phyloP scores from a whole-genome alignment of 1,284 basidiomycete genomes.

The Leccinum subfulvum region DNA sequence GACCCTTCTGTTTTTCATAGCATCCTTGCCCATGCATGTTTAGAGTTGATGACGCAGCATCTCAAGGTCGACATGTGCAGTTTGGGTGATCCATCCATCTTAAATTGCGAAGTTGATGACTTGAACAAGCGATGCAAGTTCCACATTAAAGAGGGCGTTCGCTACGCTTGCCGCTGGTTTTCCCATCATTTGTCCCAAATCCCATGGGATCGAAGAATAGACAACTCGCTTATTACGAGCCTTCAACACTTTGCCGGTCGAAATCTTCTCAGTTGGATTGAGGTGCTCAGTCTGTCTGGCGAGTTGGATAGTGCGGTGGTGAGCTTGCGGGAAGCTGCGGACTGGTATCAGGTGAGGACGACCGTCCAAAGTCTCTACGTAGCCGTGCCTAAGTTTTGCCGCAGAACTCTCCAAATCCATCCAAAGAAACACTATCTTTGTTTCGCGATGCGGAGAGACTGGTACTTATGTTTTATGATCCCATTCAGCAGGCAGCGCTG shows the following conservation, averaged over 20 bases:
- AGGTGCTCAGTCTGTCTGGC: slow-evolving; percentile 22
- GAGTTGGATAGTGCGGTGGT: slow-evolving; percentile 17
- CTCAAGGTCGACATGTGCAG: slow-evolving; percentile 20
- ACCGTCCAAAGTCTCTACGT: background rate
- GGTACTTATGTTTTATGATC: slow-evolving; percentile 23
- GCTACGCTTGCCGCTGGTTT: slow-evolving; percentile 27
- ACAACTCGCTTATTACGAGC: slow-evolving; percentile 12
- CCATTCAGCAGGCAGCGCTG: slow-evolving; percentile 18
- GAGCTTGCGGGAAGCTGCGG: slow-evolving; percentile 14
- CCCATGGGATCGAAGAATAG: background rate
- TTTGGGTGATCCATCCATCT: slow-evolving; percentile 15
- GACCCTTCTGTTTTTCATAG: slow-evolving; percentile 15
- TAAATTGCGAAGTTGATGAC: slow-evolving; percentile 20
- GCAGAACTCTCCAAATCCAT: slow-evolving; percentile 8
- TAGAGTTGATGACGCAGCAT: slow-evolving; percentile 20
- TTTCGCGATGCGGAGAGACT: slow-evolving; percentile 25
- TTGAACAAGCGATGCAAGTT: slow-evolving; percentile 13
- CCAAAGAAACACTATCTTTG: slow-evolving; percentile 10
- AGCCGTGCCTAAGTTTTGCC: background rate
- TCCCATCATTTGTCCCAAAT: slow-evolving; percentile 19
- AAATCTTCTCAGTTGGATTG: slow-evolving; percentile 24
- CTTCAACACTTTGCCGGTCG: slow-evolving; percentile 17
- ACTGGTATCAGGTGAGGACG: slow-evolving; percentile 21
- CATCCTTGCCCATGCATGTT: slow-evolving; percentile 17
- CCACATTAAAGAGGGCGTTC: slow-evolving; percentile 16